phyloP scores from a whole-genome alignment of 1,284 basidiomycete species.

The Ganoderma sinense region DNA sequence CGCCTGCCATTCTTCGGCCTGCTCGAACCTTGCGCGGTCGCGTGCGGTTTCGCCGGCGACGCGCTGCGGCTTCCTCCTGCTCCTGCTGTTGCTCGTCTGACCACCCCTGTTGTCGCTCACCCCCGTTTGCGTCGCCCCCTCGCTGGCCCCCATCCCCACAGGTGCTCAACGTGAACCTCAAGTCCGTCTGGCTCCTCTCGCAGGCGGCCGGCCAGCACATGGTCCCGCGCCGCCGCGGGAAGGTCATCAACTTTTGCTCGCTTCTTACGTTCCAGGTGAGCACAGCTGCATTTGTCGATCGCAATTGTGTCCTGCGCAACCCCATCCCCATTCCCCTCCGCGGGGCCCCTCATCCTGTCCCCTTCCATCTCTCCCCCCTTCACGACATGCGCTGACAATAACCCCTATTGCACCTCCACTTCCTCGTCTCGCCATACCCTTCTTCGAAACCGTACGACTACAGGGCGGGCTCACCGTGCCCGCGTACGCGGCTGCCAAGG shows the following conservation, averaged over 20 bases:
- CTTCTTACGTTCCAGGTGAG: constrained; percentile 74
- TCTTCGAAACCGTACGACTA: neutral
- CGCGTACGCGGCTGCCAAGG: constrained; percentile 93
- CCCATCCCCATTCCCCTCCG: neutral
- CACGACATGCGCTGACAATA: constrained; percentile 10
- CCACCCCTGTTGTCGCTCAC: neutral
- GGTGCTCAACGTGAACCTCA: constrained; percentile 84
- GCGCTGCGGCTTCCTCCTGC: neutral
- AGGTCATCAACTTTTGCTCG: constrained; percentile 86
- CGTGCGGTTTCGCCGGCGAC: constrained; percentile 2
- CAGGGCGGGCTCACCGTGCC: constrained; percentile 81
- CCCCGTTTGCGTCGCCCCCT: neutral
- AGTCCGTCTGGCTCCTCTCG: constrained; percentile 78
- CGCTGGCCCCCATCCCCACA: constrained; percentile 37
- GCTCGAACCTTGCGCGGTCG: constrained; percentile 3
- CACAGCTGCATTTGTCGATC: neutral
- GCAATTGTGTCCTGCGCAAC: constrained; percentile 6
- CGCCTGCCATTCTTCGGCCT: neutral
- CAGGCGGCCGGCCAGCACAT: constrained; percentile 84
- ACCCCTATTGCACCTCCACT: neutral
- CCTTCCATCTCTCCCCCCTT: neutral
- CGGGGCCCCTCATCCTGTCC: neutral
- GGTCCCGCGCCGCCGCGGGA: constrained; percentile 77
- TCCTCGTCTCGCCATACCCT: neutral
- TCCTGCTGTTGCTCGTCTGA: neutral